phyloP scores from a whole-genome alignment of 1,139 yeast species.

The Blastobotrys niveus region DNA sequence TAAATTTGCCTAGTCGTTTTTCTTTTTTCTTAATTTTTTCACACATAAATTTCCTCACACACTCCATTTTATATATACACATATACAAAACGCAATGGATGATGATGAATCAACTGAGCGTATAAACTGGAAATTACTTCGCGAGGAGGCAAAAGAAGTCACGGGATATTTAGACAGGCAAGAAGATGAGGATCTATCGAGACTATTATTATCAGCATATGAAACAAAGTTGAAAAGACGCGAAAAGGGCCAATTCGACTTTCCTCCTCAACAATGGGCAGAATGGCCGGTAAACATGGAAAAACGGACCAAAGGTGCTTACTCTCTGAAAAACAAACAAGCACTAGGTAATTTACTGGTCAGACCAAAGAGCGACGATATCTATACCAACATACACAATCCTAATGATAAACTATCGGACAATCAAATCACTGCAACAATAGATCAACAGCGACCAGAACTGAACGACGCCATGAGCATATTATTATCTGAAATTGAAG shows the following conservation, averaged over 20 bases:
- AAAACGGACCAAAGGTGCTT: background rate
- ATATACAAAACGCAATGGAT: background rate
- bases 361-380: background rate
- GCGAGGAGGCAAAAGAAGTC: constrained; percentile 17
- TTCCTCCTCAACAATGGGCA: constrained; percentile 10
- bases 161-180: constrained; percentile 23
- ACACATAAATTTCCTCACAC: background rate
- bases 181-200: constrained; percentile 26
- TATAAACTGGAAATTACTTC: too few species aligned
- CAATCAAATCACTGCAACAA: background rate
- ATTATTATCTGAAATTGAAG: constrained; percentile 22
- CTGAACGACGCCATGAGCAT: constrained; percentile 13
- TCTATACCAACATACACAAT: background rate
- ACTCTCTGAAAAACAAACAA: background rate
- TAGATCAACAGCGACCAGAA: background rate
- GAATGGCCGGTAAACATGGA: constrained; percentile 11
- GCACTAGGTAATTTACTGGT: background rate
- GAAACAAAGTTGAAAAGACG: constrained; percentile 17
- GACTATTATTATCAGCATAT: constrained; percentile 29
- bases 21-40: background rate
- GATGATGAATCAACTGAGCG: constrained; percentile 2
- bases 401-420: background rate
- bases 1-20: background rate
- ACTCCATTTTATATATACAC: background rate
- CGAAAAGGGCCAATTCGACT: background rate